Percentiles rank a stretch among this genome's conserved stretches.
Conservation (phyloP, 2,329 filamentous ascomycete genomes). For the Neofusicoccum parvum region DNA sequence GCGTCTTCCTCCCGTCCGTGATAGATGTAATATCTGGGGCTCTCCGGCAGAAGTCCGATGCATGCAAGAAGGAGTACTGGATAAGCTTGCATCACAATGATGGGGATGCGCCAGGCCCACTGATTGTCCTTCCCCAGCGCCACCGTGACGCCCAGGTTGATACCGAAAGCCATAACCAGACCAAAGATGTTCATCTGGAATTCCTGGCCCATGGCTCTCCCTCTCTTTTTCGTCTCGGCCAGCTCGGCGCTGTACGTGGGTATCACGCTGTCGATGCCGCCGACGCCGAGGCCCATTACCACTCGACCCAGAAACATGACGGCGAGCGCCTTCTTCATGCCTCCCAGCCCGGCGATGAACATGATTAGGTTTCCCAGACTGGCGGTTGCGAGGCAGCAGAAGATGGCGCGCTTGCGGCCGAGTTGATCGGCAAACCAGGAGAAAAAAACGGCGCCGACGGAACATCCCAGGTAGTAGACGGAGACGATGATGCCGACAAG, state of each 20-base stretch:
- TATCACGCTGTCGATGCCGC: slow-evolving; percentile 63
- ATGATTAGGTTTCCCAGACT: slow-evolving; percentile 61
- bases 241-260: slow-evolving; percentile 63
- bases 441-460: slow-evolving; percentile 59
- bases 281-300: slow-evolving; percentile 60
- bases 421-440: slow-evolving; percentile 57
- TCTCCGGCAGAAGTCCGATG: slow-evolving; percentile 58
- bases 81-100: slow-evolving; percentile 63
- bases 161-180: slow-evolving; percentile 61
- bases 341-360: slow-evolving; percentile 59
- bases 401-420: slow-evolving; percentile 59
- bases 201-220: slow-evolving; percentile 62
- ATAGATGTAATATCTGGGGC: slow-evolving; percentile 60
- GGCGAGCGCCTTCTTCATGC: slow-evolving; percentile 43
- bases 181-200: slow-evolving; percentile 68
- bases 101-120: slow-evolving; percentile 65
- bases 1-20: slow-evolving; percentile 55
- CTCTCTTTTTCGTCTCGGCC: slow-evolving; percentile 57
- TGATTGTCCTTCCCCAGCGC: slow-evolving; percentile 57
- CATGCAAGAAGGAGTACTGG: slow-evolving; percentile 57
- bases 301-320: slow-evolving; percentile 55
- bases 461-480: slow-evolving; percentile 65
- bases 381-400: slow-evolving; percentile 56
- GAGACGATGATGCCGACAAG: slow-evolving; percentile 63
- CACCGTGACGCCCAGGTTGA: slow-evolving; percentile 59